Evolutionary conservation across 805 yeast species (phyloP).

Genomic region (Blastobotrys robertii): DNA sequence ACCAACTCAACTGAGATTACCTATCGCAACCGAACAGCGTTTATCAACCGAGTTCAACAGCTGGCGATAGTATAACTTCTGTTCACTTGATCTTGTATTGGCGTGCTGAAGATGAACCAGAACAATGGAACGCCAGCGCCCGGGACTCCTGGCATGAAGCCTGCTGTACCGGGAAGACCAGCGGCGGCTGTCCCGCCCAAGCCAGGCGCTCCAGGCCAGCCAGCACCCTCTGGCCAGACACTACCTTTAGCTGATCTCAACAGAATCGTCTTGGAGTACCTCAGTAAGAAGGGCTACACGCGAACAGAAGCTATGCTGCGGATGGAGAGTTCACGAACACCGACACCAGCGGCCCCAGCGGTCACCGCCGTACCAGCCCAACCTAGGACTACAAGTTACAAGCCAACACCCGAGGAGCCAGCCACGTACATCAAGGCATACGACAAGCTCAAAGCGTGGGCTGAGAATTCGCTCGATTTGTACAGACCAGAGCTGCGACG

Average conservation of each 20-base stretch:
- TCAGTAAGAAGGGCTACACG: slow-evolving; percentile 88
- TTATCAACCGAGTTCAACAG: too few species aligned
- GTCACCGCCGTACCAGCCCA: slow-evolving; percentile 28
- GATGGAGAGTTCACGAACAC: slow-evolving; percentile 45
- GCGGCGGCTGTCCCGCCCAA: slow-evolving; percentile 6
- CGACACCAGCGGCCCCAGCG: slow-evolving; percentile 18
- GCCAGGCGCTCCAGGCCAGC: slow-evolving; percentile 13
- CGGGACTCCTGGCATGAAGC: background rate
- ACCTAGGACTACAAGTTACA: slow-evolving; percentile 14
- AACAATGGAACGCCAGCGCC: too few species aligned
- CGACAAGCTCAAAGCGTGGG: slow-evolving; percentile 74
- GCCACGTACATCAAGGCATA: slow-evolving; percentile 73
- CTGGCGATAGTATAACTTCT: too few species aligned
- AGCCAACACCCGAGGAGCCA: slow-evolving; percentile 30
- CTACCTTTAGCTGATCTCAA: slow-evolving; percentile 75
- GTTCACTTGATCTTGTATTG: too few species aligned
- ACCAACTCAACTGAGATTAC: too few species aligned
- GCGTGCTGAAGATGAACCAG: too few species aligned
- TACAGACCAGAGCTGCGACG: slow-evolving; percentile 80
- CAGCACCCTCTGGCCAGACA: slow-evolving; percentile 6
- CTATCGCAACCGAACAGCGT: too few species aligned
- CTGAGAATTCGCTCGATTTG: slow-evolving; percentile 80
- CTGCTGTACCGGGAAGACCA: slow-evolving; percentile 1
- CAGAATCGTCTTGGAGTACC: slow-evolving; percentile 83
- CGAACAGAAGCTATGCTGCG: slow-evolving; percentile 91